Evolutionary conservation across 441 rosid genomes (phyloP).

Genomic region (Codiaeum variegatum): DNA sequence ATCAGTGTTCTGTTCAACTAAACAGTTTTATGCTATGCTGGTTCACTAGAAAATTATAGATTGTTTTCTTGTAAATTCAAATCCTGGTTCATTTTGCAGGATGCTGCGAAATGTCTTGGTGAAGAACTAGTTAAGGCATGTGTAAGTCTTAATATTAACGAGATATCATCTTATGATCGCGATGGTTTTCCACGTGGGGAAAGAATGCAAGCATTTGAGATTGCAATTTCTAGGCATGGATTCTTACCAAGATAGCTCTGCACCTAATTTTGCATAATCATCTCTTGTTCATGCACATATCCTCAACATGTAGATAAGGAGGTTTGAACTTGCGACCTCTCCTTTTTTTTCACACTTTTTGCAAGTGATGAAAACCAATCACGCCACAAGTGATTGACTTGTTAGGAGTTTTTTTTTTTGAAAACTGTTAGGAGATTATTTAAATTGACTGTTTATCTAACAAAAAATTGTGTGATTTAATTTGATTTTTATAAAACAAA

Average conservation of each 20-base stretch:
- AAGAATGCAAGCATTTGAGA: slow-evolving; percentile 77
- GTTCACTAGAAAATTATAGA: background rate
- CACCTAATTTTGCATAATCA: slow-evolving; percentile 11
- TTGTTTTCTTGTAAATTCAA: background rate
- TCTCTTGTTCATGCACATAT: background rate
- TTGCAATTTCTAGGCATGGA: slow-evolving; percentile 59
- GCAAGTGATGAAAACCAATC: too few species aligned
- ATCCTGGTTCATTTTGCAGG: slow-evolving; percentile 35
- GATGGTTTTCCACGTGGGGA: slow-evolving; percentile 65
- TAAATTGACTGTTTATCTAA: too few species aligned
- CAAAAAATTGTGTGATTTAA: too few species aligned
- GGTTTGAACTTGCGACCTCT: too few species aligned
- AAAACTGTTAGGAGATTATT: too few species aligned
- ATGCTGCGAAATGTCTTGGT: slow-evolving; percentile 72
- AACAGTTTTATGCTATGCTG: slow-evolving; percentile 82
- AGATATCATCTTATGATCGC: slow-evolving; percentile 73
- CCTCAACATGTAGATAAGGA: too few species aligned
- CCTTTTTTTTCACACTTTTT: too few species aligned
- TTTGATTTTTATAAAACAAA: too few species aligned
- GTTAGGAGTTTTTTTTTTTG: too few species aligned
- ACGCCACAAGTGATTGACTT: too few species aligned
- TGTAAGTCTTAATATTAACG: slow-evolving; percentile 52
- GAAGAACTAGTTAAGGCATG: slow-evolving; percentile 75
- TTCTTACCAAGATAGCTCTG: slow-evolving; percentile 51
- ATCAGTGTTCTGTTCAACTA: slow-evolving; percentile 85